Base-by-base conservation (phyloP, 345 rosid genomes). In the Bruguiera gymnorhiza region DNA sequence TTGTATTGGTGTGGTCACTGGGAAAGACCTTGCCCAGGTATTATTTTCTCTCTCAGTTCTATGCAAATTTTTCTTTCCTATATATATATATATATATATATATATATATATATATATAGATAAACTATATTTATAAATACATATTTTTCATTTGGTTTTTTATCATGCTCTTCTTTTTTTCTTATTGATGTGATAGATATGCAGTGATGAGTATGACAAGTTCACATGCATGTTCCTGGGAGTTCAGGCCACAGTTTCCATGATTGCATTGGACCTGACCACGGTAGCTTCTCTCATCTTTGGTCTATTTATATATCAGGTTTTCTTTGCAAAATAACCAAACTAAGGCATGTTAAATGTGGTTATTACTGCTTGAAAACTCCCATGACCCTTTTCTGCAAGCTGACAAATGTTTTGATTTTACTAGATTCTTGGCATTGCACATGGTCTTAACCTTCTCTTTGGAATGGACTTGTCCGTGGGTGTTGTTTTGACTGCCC, bases 21-120 rank as follows among this genome's bases (percentile, higher is more conserved):
- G 91, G 77, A 87, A 77, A 76, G 86, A 89, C 80, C 92, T 96
- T 71, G 93, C 96, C 66, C 87, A 86, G 98, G 99, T 90, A 86
- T 61, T 26, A 43, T 55, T 21, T 55, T 55, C 27, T 55, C 30
- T n/a, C 23, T 23, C 16, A 3, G 24, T 8, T 29, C 59, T 21
- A 13, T 23, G 16, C 15, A n/a, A 55, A 21, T 55, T 55, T 55
- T 8, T 26, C 23, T 55, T 55, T 55, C 59, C 15, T n/a, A n/a
- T 8, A 21, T 55, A 23, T 55, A 34, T 6, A 34, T 55, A 34
- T 6, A 34, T 6, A 5, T 32, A 32, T 1, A 37, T n/a, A n/a
- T 8, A 21, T 55, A 23, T 55, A 34, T 6, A 34, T 55, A 34
- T 6, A 34, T 6, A 5, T 32, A 32, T 1, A 37, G 46, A 37